A percentile compares a stretch with the other conserved stretches of the same genome.
These are phyloP conservation scores for Sclerotinia glacialis DNA, from an alignment of 2,329 filamentous ascomycete genomes.

Conservation along the genomic window DNA sequence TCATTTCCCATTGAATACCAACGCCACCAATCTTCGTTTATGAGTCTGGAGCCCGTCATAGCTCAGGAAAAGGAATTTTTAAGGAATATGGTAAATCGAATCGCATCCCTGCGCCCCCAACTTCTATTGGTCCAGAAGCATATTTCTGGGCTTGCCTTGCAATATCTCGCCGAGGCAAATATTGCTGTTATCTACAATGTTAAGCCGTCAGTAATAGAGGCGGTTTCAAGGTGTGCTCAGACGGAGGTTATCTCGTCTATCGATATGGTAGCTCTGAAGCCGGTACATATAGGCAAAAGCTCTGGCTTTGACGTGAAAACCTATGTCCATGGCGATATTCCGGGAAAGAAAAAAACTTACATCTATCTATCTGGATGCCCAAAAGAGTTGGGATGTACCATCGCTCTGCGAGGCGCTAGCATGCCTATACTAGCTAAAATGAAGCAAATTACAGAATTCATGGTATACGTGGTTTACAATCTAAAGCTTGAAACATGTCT, in stretches of 20 bases:
- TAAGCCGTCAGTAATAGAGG: slow-evolving; percentile 91
- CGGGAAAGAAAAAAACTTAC: slow-evolving; percentile 84
- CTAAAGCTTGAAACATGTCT: slow-evolving; percentile 92
- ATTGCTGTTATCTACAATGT: slow-evolving; percentile 96
- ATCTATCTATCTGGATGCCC: slow-evolving; percentile 91
- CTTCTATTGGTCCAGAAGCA: slow-evolving; percentile 89
- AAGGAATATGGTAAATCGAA: slow-evolving; percentile 85
- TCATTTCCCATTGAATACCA: slow-evolving; percentile 97
- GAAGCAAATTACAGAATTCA: slow-evolving; percentile 95
- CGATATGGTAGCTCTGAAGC: slow-evolving; percentile 79
- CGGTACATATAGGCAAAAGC: slow-evolving; percentile 74
- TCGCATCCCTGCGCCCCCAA: slow-evolving; percentile 79
- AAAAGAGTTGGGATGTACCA: slow-evolving; percentile 89
- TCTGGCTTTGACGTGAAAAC: slow-evolving; percentile 93
- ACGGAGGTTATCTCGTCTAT: slow-evolving; percentile 92
- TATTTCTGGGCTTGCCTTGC: slow-evolving; percentile 85
- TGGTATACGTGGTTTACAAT: slow-evolving; percentile 99
- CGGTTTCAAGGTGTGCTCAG: slow-evolving; percentile 87
- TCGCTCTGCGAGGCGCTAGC: slow-evolving; percentile 80
- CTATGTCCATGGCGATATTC: slow-evolving; percentile 74
- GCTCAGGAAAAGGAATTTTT: slow-evolving; percentile 94
- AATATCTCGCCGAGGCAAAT: slow-evolving; percentile 81
- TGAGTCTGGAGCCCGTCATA: slow-evolving; percentile 96
- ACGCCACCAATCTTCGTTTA: slow-evolving; percentile 88
- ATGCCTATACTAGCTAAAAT: slow-evolving; percentile 69